phyloP scores from a whole-genome alignment of 495 filamentous ascomycete genomes.

The Hypoxylon fuscum region DNA sequence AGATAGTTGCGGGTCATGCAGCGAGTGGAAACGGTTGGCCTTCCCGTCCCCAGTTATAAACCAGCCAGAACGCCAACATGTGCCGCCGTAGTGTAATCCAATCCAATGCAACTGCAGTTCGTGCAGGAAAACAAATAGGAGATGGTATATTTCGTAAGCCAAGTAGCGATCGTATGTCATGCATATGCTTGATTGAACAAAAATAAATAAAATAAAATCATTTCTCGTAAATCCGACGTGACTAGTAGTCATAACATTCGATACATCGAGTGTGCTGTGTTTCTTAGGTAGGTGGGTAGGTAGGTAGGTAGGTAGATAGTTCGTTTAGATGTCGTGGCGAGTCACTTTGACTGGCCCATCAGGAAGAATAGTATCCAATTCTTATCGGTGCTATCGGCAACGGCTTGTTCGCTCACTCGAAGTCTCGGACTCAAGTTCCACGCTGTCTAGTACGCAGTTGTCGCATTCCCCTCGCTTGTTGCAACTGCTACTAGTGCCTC shows the following conservation, averaged over 20 bases:
- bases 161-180: slow-evolving; percentile 35
- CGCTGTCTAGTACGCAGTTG: slow-evolving; percentile 59
- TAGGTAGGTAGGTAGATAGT: too few relatives aligned
- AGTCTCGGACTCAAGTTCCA: too few relatives aligned
- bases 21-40: slow-evolving; percentile 20
- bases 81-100: slow-evolving; percentile 35
- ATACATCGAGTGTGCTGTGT: slow-evolving; percentile 8
- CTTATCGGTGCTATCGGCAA: too few relatives aligned
- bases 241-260: slow-evolving; percentile 1
- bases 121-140: slow-evolving; percentile 18
- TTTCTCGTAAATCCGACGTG: slow-evolving; percentile 29
- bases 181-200: slow-evolving; percentile 30
- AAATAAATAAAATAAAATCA: slow-evolving; percentile 22
- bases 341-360: too few relatives aligned
- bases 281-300: slow-evolving; percentile 16
- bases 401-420: too few relatives aligned
- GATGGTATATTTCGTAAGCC: slow-evolving; percentile 36
- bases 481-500: slow-evolving; percentile 91
- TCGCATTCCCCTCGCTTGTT: slow-evolving; percentile 77
- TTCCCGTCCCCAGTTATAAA: slow-evolving; percentile 11
- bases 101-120: slow-evolving; percentile 27
- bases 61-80: slow-evolving; percentile 34
- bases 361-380: too few relatives aligned
- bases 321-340: too few relatives aligned
- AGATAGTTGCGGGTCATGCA: slow-evolving; percentile 24